Conservation (phyloP, 31 red algal species). For the Odonthalia washingtoniensis region DNA sequence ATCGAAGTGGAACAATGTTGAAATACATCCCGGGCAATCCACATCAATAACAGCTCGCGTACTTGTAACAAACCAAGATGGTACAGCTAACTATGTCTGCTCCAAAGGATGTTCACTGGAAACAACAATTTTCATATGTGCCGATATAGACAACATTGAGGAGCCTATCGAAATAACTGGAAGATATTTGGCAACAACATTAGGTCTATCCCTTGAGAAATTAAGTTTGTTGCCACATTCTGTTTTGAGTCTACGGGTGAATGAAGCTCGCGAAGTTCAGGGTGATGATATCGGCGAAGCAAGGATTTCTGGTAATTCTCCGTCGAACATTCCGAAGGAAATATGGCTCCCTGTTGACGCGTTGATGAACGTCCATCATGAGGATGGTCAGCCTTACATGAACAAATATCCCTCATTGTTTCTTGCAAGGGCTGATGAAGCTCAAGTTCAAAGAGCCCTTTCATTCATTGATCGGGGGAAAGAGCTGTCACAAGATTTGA, state of each 20-base stretch:
- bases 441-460: constrained; percentile 43
- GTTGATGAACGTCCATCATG: constrained; percentile 36
- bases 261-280: too few species aligned
- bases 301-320: constrained; percentile 14
- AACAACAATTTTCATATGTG: background rate
- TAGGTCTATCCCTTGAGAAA: constrained; percentile 69
- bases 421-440: constrained; percentile 47
- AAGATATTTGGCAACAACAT: constrained; percentile 57
- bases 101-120: constrained; percentile 42
- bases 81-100: constrained; percentile 37
- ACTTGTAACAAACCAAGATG: constrained; percentile 43
- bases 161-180: background rate
- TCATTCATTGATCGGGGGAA: constrained; percentile 63
- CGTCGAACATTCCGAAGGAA: constrained; percentile 64
- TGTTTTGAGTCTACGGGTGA: constrained; percentile 36
- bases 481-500: constrained; percentile 46
- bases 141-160: background rate
- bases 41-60: constrained; percentile 22
- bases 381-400: constrained; percentile 36
- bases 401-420: constrained; percentile 56
- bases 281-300: background rate
- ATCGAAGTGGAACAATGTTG: constrained; percentile 35
- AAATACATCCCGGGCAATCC: constrained; percentile 44
- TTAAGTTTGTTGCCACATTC: constrained; percentile 49
- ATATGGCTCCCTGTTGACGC: constrained; percentile 80